Conservation (phyloP, 2,329 filamentous ascomycete genomes). For the Stachybotrys chlorohalonatus region DNA sequence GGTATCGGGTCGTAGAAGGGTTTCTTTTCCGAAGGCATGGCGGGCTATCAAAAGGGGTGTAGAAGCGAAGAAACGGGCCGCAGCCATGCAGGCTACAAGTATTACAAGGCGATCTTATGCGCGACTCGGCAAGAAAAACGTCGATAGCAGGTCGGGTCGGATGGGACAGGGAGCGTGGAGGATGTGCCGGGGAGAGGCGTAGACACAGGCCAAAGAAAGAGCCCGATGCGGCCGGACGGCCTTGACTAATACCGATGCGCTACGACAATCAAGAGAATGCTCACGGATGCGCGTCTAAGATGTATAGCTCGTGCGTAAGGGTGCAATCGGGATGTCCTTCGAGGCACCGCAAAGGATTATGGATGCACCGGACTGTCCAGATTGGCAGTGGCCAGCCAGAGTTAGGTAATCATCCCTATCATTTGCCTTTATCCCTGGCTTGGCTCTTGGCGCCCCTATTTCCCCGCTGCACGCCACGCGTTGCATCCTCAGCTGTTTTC, state of each 20-base stretch:
- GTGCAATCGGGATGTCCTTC: not conserved
- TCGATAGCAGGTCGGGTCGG: not conserved
- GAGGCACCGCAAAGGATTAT: not conserved
- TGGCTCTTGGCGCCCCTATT: not conserved
- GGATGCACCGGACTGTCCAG: not conserved
- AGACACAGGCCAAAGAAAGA: not conserved
- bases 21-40: constrained; percentile 29
- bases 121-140: not conserved
- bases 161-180: not conserved
- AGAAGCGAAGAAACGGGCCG: constrained; percentile 5
- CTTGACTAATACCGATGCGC: not conserved
- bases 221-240: not conserved
- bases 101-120: not conserved
- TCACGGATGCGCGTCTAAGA: not conserved
- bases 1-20: constrained; percentile 34
- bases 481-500: not conserved
- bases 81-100: constrained; percentile 9
- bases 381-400: not conserved
- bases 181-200: not conserved
- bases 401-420: not conserved
- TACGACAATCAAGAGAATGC: not conserved
- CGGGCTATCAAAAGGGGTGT: constrained; percentile 3
- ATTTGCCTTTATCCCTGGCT: not conserved
- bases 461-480: not conserved
- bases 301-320: not conserved